Percentiles rank a stretch among this genome's conserved stretches.
Evolutionary conservation across 2,329 filamentous ascomycete genomes (phyloP).

Genomic region (Lasiodiplodia theobromae): DNA sequence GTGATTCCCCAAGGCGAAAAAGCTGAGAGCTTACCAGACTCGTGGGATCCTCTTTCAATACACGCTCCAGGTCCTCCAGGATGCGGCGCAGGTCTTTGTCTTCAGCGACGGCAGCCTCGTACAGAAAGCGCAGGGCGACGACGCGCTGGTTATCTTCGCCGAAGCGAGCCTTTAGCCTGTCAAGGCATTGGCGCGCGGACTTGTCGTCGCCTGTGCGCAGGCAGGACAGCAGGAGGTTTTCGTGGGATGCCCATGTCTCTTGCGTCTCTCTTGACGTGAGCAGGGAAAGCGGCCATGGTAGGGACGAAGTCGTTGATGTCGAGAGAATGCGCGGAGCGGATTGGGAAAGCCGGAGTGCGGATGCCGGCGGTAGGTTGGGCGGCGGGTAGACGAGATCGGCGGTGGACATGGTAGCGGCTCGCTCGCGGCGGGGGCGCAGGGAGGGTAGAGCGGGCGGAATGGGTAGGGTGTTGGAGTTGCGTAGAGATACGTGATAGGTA

Average conservation of each 20-base stretch:
- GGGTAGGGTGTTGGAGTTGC: background rate
- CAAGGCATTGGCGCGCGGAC: slow-evolving; percentile 76
- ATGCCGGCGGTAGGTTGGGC: slow-evolving; percentile 46
- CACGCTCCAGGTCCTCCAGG: slow-evolving; percentile 77
- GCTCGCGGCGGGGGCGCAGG: background rate
- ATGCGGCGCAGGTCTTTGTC: slow-evolving; percentile 71
- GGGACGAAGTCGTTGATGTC: slow-evolving; percentile 47
- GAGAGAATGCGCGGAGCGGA: slow-evolving; percentile 51
- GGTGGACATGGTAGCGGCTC: slow-evolving; percentile 20
- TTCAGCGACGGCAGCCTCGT: slow-evolving; percentile 82
- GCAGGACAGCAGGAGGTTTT: slow-evolving; percentile 85
- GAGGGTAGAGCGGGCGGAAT: background rate
- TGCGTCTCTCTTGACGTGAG: slow-evolving; percentile 68
- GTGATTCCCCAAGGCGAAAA: background rate
- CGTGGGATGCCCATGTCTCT: slow-evolving; percentile 84
- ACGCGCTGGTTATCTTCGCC: slow-evolving; percentile 84
- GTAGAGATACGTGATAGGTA: slow-evolving; percentile 15
- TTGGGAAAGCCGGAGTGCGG: slow-evolving; percentile 56
- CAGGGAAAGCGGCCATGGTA: slow-evolving; percentile 61
- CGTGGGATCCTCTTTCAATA: slow-evolving; percentile 74
- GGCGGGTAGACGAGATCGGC: slow-evolving; percentile 51
- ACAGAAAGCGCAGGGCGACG: slow-evolving; percentile 80
- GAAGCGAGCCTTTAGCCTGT: slow-evolving; percentile 80
- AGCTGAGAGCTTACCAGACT: slow-evolving; percentile 71
- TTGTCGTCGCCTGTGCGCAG: slow-evolving; percentile 84